Base-by-base conservation (phyloP, 176 grass and related monocot species). In the Triticum urartu region DNA sequence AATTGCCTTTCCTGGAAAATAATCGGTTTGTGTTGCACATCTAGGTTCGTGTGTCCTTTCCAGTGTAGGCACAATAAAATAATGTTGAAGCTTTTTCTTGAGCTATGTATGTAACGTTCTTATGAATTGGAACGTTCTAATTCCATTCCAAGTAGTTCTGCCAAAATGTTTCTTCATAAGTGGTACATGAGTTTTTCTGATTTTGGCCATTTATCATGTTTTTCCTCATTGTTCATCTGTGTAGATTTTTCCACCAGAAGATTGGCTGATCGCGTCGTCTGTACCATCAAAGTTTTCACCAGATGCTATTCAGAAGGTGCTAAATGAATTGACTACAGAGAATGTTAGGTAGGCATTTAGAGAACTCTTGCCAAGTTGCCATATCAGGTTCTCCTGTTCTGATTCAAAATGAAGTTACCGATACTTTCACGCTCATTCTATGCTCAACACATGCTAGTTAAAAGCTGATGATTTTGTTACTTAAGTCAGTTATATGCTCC, bases 221-320 rank as follows among this genome's bases (percentile, higher is more conserved):
- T 45, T 28, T 58, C 33, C 15, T 68, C 17, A 75, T 62, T 12
- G 34, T 24, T 30, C 18, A 3, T 79, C 15, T 54, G 3, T 81
- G 34, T 68, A 98, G 96, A 68, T 94, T 81, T 98, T 84, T 83
- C 96, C 96, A 81, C 93, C 96, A 52, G 90, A 98, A 91, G 88
- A 98, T 91, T 98, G 96, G 96, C 72, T 98, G 68, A 84, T 92
- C 70, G 88, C 76, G 58, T 91, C 90, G 56, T 92, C 88, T 24
- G 74, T 95, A 50, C 96, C 90, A 26, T 92, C 92, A 77, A 94
- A 92, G 65, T 98, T 95, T 88, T 89, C 92, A 25, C 96, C 91
- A 84, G 88, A 86, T 75, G 56, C 82, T 85, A 95, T 98, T 83
- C 75, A 92, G 63, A 92, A 85, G 26, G 67, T 94, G 84, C 86